Conservation (phyloP, 2,329 filamentous ascomycete genomes). For the Aspergillus luchuensis region DNA sequence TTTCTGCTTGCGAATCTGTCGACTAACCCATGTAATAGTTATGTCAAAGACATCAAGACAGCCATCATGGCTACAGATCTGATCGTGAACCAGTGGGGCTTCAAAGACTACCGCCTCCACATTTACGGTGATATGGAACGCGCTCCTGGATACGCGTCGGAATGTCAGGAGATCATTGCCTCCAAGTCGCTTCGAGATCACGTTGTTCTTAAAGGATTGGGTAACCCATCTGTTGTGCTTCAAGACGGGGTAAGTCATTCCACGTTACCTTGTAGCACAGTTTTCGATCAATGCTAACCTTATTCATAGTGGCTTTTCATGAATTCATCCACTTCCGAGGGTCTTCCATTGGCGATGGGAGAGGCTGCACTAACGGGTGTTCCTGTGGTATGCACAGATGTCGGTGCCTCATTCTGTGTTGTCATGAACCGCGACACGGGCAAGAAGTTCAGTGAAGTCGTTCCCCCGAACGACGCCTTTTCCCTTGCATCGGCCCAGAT, state of each 20-base stretch:
- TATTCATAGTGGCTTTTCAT: slow-evolving; percentile 55
- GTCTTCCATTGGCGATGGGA: slow-evolving; percentile 46
- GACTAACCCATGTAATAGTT: slow-evolving; percentile 14
- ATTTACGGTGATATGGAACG: slow-evolving; percentile 68
- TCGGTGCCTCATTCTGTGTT: slow-evolving; percentile 44
- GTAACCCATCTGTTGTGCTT: slow-evolving; percentile 18
- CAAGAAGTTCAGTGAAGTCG: slow-evolving; percentile 60
- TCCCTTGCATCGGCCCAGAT: slow-evolving; percentile 63
- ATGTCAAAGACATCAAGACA: slow-evolving; percentile 63
- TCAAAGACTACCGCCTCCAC: slow-evolving; percentile 62
- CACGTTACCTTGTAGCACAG: neutral
- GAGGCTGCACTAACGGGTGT: slow-evolving; percentile 49
- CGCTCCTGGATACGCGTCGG: slow-evolving; percentile 60
- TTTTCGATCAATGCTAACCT: slow-evolving; percentile 16
- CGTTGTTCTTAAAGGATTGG: slow-evolving; percentile 51
- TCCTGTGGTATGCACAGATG: slow-evolving; percentile 45
- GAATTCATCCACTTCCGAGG: slow-evolving; percentile 48
- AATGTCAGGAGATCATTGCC: slow-evolving; percentile 59
- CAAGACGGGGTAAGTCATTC: slow-evolving; percentile 14
- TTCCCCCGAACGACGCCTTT: slow-evolving; percentile 64
- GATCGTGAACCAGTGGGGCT: slow-evolving; percentile 65
- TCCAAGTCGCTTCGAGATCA: slow-evolving; percentile 54
- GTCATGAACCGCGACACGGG: slow-evolving; percentile 45
- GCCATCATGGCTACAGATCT: slow-evolving; percentile 64
- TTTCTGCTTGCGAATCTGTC: too few species aligned